phyloP scores from a whole-genome alignment of 2,329 filamentous ascomycete species.

The Neurospora sp. region DNA sequence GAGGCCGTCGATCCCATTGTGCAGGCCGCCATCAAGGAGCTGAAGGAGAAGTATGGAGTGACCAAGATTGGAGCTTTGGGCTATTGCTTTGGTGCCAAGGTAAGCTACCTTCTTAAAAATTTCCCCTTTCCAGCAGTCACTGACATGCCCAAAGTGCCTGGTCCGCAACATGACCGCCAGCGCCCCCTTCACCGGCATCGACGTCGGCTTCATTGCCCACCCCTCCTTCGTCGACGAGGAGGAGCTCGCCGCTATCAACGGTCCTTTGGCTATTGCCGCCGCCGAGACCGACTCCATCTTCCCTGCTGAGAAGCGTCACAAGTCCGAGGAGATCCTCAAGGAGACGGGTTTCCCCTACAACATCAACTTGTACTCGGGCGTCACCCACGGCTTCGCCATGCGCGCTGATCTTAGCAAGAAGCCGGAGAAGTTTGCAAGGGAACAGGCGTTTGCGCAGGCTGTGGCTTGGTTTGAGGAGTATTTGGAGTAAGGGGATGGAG shows the following conservation, averaged over 20 bases:
- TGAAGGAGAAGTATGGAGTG: conserved; percentile 44
- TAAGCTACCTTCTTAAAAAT: conserved; percentile 19
- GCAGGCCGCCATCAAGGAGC: conserved; percentile 41
- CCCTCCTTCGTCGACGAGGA: conserved; percentile 63
- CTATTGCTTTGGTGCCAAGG: conserved; percentile 69
- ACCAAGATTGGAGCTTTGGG: conserved; percentile 55
- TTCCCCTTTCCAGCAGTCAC: neutral
- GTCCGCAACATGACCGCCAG: conserved; percentile 44
- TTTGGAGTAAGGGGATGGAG: conserved; percentile 22
- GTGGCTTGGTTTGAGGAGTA: conserved; percentile 65
- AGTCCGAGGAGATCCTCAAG: conserved; percentile 52
- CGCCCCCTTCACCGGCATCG: conserved; percentile 35
- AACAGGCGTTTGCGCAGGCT: conserved; percentile 72
- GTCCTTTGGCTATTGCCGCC: conserved; percentile 57
- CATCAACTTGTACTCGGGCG: conserved; percentile 63
- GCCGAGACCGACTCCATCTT: conserved; percentile 58
- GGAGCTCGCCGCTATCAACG: conserved; percentile 55
- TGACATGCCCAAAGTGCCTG: conserved; percentile 44
- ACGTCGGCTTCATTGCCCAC: conserved; percentile 66
- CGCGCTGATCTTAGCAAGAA: conserved; percentile 51
- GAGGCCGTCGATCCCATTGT: conserved; percentile 38
- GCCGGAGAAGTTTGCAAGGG: conserved; percentile 59
- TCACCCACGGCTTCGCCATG: conserved; percentile 66
- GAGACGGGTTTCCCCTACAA: conserved; percentile 56
- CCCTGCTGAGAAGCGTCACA: conserved; percentile 51